Percentiles rank a stretch among this genome's conserved stretches.
Evolutionary conservation across 306 rosid species (phyloP).

Genomic region (Trifolium repens): DNA sequence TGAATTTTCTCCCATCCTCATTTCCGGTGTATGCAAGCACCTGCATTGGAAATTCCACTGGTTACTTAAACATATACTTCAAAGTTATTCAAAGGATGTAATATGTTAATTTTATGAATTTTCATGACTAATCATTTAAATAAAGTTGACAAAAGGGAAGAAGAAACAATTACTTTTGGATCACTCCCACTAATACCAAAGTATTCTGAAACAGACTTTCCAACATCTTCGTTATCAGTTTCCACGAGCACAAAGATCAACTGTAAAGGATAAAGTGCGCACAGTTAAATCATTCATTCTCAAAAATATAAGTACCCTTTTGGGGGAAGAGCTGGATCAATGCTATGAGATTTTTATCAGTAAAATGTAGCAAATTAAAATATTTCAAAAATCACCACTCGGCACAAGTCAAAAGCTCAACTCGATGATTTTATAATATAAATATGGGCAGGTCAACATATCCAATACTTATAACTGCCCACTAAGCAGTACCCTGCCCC

Average conservation of each 20-base stretch:
- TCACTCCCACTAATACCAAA: conserved; percentile 80
- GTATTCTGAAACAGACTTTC: conserved; percentile 91
- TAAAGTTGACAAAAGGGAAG: conserved; percentile 4
- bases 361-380: conserved; percentile 17
- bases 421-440: conserved; percentile 23
- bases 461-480: background rate
- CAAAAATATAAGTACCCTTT: background rate
- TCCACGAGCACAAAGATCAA: conserved; percentile 83
- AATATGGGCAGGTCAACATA: conserved; percentile 1
- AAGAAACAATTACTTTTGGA: conserved; percentile 66
- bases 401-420: background rate
- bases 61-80: conserved; percentile 25
- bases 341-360: background rate
- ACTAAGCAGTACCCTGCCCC: conserved; percentile 17
- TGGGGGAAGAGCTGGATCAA: background rate
- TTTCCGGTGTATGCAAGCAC: conserved; percentile 88
- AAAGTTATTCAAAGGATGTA: conserved; percentile 1
- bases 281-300: background rate
- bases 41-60: conserved; percentile 47
- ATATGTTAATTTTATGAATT: conserved; percentile 24
- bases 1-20: conserved; percentile 83
- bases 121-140: conserved; percentile 14
- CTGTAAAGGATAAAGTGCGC: conserved; percentile 58
- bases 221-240: conserved; percentile 86
- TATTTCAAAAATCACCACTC: conserved; percentile 24